Percentiles rank a stretch among this genome's conserved stretches.
Evolutionary conservation across 1,139 yeast species (phyloP).

Genomic region (Arxiozyma bovina): DNA sequence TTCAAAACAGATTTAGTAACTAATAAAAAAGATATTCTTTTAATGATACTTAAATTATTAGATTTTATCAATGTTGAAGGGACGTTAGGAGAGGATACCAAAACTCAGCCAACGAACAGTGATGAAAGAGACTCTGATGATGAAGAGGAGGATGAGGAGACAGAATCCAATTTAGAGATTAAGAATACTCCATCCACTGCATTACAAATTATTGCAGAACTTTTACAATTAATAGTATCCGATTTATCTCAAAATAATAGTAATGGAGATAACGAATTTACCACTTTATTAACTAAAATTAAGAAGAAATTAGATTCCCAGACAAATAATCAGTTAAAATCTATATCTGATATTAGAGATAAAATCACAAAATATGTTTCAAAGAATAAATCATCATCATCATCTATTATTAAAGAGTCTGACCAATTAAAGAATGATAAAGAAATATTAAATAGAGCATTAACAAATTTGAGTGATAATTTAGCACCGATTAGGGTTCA

Average conservation of each 20-base stretch:
- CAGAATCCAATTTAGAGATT: slow-evolving; percentile 12
- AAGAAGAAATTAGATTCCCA: not conserved
- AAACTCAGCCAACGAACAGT: slow-evolving; percentile 17
- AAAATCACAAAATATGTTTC: not conserved
- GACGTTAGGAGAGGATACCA: slow-evolving; percentile 16
- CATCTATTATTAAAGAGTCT: not conserved
- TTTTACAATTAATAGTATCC: slow-evolving; percentile 43
- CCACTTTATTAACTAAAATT: not conserved
- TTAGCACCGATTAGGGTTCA: slow-evolving; percentile 79
- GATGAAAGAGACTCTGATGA: slow-evolving; percentile 35
- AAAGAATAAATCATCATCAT: not conserved
- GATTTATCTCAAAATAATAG: not conserved
- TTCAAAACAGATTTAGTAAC: slow-evolving; percentile 55
- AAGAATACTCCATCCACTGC: slow-evolving; percentile 8
- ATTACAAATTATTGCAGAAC: slow-evolving; percentile 36
- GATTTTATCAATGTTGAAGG: slow-evolving; percentile 20
- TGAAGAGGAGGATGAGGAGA: slow-evolving; percentile 32
- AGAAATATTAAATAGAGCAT: slow-evolving; percentile 42
- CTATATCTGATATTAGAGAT: not conserved
- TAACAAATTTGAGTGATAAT: slow-evolving; percentile 64
- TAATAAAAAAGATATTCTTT: slow-evolving; percentile 52
- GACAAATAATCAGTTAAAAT: not conserved
- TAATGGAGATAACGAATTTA: not conserved
- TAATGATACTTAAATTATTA: slow-evolving; percentile 46
- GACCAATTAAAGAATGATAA: slow-evolving; percentile 22